These are phyloP conservation scores for Candida ascalaphidarum DNA, from an alignment of 805 yeast genomes.

Conservation along the genomic window DNA sequence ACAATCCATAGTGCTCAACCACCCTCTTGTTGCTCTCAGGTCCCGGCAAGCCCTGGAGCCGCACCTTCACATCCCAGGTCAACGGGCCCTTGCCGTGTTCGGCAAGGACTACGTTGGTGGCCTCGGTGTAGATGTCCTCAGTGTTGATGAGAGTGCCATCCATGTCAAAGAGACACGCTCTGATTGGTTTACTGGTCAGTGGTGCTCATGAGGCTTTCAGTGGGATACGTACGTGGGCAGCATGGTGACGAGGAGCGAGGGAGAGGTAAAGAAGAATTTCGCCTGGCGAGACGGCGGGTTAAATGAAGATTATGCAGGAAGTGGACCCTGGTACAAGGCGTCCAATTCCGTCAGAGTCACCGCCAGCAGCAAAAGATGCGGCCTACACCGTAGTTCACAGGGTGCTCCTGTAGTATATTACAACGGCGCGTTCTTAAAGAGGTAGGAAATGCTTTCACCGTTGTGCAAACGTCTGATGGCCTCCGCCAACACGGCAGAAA, in stretches of 20 bases:
- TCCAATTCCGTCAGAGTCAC: too few species aligned
- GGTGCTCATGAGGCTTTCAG: too few species aligned
- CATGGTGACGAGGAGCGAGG: too few species aligned
- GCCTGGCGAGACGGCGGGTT: too few species aligned
- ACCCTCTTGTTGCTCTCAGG: constrained; percentile 58
- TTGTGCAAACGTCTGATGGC: constrained; percentile 91
- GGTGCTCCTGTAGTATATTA: constrained; percentile 2
- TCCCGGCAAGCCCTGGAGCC: constrained; percentile 90
- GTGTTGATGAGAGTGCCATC: constrained; percentile 91
- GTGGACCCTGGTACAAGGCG: too few species aligned
- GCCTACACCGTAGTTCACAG: too few species aligned
- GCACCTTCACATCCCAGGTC: constrained; percentile 85
- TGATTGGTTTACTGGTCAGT: too few species aligned
- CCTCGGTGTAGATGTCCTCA: constrained; percentile 84
- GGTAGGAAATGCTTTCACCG: constrained; percentile 89
- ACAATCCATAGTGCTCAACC: constrained; percentile 60
- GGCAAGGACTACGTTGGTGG: constrained; percentile 57
- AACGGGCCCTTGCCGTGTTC: constrained; percentile 69
- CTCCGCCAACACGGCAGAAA: constrained; percentile 83
- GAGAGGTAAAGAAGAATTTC: too few species aligned
- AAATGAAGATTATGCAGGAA: too few species aligned
- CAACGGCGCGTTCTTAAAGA: constrained; percentile 55
- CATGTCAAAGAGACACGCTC: constrained; percentile 84
- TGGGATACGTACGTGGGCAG: too few species aligned
- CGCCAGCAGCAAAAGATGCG: too few species aligned